phyloP scores from a whole-genome alignment of 257 asterid species.

The Voacanga thouarsii region DNA sequence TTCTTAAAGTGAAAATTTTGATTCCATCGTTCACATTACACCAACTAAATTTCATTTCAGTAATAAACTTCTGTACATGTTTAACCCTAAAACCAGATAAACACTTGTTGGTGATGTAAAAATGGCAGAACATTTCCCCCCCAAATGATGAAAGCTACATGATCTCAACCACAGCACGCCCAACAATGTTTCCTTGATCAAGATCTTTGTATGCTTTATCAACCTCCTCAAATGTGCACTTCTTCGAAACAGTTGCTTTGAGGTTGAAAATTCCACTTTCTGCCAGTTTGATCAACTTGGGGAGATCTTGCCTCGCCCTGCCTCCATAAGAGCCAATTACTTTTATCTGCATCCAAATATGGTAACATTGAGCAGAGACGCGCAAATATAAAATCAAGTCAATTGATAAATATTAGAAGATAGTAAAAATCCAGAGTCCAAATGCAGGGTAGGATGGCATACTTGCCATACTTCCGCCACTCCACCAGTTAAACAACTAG shows the following conservation, averaged over 20 bases:
- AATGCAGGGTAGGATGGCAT: neutral
- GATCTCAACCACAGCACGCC: conserved; percentile 86
- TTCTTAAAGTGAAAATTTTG: too few relatives aligned
- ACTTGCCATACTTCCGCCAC: neutral
- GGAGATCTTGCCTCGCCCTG: conserved; percentile 94
- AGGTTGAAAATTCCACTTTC: conserved; percentile 82
- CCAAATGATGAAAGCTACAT: conserved; percentile 41
- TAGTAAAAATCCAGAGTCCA: neutral
- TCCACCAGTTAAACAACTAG: neutral
- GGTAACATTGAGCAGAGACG: neutral
- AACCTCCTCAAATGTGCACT: conserved; percentile 74
- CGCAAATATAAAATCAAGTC: neutral
- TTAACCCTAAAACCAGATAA: neutral
- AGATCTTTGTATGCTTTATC: conserved; percentile 72
- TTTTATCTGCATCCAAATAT: conserved; percentile 56
- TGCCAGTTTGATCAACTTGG: conserved; percentile 80
- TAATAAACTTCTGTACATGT: neutral
- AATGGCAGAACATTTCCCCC: neutral
- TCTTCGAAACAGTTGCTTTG: conserved; percentile 78
- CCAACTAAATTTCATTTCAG: neutral
- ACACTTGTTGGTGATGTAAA: neutral
- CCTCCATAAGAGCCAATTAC: conserved; percentile 94
- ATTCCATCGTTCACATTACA: too few relatives aligned
- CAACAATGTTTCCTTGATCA: conserved; percentile 63
- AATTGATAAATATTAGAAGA: neutral